Base-by-base conservation (phyloP, 108 stramenopile genomes). In the Mayamaea pseudoterrestris region DNA sequence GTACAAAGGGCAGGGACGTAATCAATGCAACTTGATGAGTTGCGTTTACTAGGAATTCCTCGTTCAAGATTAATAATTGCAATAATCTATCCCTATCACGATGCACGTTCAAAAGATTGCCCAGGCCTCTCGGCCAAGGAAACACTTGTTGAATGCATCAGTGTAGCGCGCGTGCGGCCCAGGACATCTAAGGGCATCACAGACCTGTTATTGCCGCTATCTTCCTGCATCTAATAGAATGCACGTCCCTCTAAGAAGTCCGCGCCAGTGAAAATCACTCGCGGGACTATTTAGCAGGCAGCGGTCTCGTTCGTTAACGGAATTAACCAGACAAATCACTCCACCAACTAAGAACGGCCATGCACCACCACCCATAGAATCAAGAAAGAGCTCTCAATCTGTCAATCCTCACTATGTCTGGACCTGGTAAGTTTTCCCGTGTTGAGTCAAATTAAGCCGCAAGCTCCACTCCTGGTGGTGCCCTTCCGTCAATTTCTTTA, bases 41-140 rank as follows among this genome's bases (percentile, higher is more conserved):
- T 82, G 90, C 95, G 87, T 87, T 92, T 97, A 94, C 91, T 93
- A 93, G 93, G 93, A 93, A 94, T 94, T 97, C 90, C 93, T 94
- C 90, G 96, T 94, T 97, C 88, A 93, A 93, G 95, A 94, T 92
- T 90, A 90, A 94, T 84, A 94, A 93, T 97, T 97, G 93, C 95
- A 97, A 97, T 82, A 90, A 93, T 93, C 91, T 87, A 90, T 93
- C 95, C 92, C 95, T 84, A 93, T 86, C 91, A 96, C 92, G 90
- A 91, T 86, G 80, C 83, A 88, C 75, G 78, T 79, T 83, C 66
- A 83, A 74, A 55, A 90, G 90, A 93, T 93, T 96, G 82, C 89
- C 92, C 90, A 85, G 88, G 73, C 94, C 87, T 93, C 81, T 82
- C 90, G 83, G 71, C 71, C 61, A 81, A 90, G 84, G 81, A 59